phyloP scores from a whole-genome alignment of 2,329 filamentous ascomycete species.

The Paecilomyces fulvus region DNA sequence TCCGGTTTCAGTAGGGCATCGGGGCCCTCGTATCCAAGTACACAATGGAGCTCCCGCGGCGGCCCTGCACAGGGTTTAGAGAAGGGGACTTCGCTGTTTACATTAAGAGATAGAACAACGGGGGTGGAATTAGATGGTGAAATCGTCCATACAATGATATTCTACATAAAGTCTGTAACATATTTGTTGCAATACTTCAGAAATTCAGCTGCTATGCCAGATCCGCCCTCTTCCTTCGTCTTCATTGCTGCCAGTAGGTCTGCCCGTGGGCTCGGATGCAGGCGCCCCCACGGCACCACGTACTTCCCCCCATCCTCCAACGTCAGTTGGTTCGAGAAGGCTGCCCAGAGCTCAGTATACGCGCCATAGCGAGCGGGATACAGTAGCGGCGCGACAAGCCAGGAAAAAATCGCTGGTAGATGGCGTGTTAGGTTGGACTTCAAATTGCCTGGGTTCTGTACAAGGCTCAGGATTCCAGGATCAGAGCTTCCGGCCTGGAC shows the following conservation, averaged over 20 bases:
- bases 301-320: neutral
- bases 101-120: neutral
- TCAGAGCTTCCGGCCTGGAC: slow-evolving; percentile 17
- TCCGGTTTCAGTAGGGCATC: neutral
- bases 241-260: neutral
- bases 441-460: neutral
- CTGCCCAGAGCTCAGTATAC: neutral
- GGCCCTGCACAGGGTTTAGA: neutral
- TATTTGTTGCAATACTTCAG: neutral
- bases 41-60: neutral
- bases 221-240: neutral
- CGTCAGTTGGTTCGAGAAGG: neutral
- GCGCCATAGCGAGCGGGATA: neutral
- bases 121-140: neutral
- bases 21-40: neutral
- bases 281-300: neutral
- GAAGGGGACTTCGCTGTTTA: neutral
- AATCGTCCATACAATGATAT: neutral
- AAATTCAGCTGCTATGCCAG: neutral
- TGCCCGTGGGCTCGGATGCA: neutral
- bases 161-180: neutral
- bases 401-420: neutral
- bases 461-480: neutral
- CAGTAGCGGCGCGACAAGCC: neutral
- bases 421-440: neutral